Evolutionary conservation across 108 stramenopile species (phyloP), one percentile per base, ranked within the genome.

Genomic region (Bacterosira constricta): DNA sequence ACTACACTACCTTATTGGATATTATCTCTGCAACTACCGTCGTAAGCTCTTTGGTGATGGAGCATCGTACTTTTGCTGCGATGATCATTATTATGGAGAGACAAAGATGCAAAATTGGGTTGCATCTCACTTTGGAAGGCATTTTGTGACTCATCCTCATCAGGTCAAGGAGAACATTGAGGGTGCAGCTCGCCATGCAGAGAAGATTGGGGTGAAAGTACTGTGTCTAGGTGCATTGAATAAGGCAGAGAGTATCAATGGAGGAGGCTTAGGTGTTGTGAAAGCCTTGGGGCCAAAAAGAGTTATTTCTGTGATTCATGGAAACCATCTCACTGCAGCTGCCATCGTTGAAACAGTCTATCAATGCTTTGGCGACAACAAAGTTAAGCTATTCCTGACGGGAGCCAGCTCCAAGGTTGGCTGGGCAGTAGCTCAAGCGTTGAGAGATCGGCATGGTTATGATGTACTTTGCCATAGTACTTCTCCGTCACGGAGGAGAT

Each of bases 361-460:
- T 36, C 85, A 80, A 36, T 54, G 46, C 44, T 72, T 72, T 61
- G 63, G 70, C 21, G 56, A 71, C 21, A 42, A 49, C 18, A 77
- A 55, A 21, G 70, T 47, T 0, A 80, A 72, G 51, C 44, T 85
- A 41, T 83, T 80, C 50, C 47, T 85, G 37, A 85, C 85, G 2
- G 85, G 85, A 31, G 85, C 85, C 2, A 83, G 79, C 56, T 82
- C 85, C 6, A 85, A 85, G 57, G 82, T 85, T 53, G 85, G 85
- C 0, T 83, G 85, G 82, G 85, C 81, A 13, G 81, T 85, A 12
- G 81, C 82, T 9, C 78, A 72, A 57, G 82, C 79, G 11, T 41
- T 85, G 51, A 71, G 71, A 66, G 73, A 77, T 36, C 42, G 71
- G 32, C 39, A 75, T 58, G 75, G 69, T 8, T 77, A 81, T 55